phyloP scores from a whole-genome alignment of 306 rosid genomes.

The Vicia villosa region DNA sequence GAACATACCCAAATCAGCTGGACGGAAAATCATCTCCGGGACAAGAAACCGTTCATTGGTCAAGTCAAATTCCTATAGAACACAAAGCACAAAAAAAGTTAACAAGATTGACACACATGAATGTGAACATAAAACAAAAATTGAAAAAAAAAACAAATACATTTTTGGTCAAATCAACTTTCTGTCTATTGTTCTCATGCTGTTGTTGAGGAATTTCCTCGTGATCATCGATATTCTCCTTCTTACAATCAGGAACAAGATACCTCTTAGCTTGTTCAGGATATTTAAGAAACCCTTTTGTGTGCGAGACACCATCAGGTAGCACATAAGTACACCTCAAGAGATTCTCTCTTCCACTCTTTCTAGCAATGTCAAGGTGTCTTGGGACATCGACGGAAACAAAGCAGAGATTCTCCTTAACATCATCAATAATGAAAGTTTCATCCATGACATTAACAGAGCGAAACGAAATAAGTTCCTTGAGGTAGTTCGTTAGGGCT shows the following conservation, averaged over 20 bases:
- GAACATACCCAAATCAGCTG: conserved; percentile 83
- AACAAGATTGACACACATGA: not conserved
- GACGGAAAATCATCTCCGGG: conserved; percentile 95
- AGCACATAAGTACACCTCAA: conserved; percentile 83
- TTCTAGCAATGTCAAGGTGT: conserved; percentile 76
- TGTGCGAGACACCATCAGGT: conserved; percentile 80
- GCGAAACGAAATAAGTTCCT: conserved; percentile 85
- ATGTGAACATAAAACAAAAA: not conserved
- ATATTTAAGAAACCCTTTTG: conserved; percentile 78
- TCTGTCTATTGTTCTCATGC: conserved; percentile 51
- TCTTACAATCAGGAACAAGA: conserved; percentile 46
- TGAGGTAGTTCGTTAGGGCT: conserved; percentile 83
- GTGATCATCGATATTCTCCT: conserved; percentile 26
- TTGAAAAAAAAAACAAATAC: conserved; percentile 38
- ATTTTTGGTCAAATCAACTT: conserved; percentile 72
- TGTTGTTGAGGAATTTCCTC: conserved; percentile 45
- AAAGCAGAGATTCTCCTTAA: conserved; percentile 91
- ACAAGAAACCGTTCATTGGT: conserved; percentile 95
- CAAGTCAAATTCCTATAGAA: conserved; percentile 81
- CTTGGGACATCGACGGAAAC: conserved; percentile 74
- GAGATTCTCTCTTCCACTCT: conserved; percentile 63
- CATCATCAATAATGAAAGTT: conserved; percentile 82
- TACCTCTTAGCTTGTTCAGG: conserved; percentile 67
- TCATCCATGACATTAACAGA: conserved; percentile 90
- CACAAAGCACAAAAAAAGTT: conserved; percentile 9